Percentiles rank a stretch among this genome's conserved stretches.
phyloP scores from a whole-genome alignment of 257 asterid species.

The Solanum okadae region DNA sequence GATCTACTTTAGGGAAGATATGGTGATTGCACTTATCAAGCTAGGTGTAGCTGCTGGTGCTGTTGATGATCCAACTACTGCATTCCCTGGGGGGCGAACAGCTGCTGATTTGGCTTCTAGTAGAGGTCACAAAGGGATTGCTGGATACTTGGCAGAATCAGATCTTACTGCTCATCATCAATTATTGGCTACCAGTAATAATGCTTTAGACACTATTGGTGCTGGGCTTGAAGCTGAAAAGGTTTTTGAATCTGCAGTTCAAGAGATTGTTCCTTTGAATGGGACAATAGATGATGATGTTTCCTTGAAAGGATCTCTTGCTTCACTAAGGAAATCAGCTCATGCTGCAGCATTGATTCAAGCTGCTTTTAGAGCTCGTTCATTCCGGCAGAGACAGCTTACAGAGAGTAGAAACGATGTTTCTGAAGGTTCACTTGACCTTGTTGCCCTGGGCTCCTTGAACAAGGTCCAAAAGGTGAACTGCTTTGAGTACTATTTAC shows the following conservation, averaged over 20 bases:
- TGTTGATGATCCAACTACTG: slow-evolving; percentile 18
- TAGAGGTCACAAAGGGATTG: slow-evolving; percentile 18
- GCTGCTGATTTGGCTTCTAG: slow-evolving; percentile 23
- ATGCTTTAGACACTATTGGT: background rate
- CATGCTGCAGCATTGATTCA: slow-evolving; percentile 15
- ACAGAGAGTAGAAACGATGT: background rate
- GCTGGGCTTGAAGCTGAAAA: slow-evolving; percentile 8
- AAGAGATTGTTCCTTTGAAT: slow-evolving; percentile 6
- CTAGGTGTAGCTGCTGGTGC: slow-evolving; percentile 18
- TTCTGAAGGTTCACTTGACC: slow-evolving; percentile 5
- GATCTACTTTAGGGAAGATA: slow-evolving; percentile 8
- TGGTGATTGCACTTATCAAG: slow-evolving; percentile 13
- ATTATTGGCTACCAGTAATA: slow-evolving; percentile 2
- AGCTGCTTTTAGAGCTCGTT: slow-evolving; percentile 14
- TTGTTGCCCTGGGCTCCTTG: slow-evolving; percentile 6
- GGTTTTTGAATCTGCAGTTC: background rate
- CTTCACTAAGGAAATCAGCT: slow-evolving; percentile 13
- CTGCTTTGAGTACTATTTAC: slow-evolving; percentile 14
- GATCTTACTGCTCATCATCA: slow-evolving; percentile 12
- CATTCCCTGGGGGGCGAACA: slow-evolving; percentile 16
- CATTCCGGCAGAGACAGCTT: slow-evolving; percentile 5
- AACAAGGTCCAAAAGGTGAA: slow-evolving; percentile 10
- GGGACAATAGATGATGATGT: background rate
- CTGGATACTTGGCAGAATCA: slow-evolving; percentile 23
- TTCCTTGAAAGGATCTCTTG: slow-evolving; percentile 12